Evolutionary conservation across 108 stramenopile species (phyloP).

Genomic region (Skeletonema costatum): DNA sequence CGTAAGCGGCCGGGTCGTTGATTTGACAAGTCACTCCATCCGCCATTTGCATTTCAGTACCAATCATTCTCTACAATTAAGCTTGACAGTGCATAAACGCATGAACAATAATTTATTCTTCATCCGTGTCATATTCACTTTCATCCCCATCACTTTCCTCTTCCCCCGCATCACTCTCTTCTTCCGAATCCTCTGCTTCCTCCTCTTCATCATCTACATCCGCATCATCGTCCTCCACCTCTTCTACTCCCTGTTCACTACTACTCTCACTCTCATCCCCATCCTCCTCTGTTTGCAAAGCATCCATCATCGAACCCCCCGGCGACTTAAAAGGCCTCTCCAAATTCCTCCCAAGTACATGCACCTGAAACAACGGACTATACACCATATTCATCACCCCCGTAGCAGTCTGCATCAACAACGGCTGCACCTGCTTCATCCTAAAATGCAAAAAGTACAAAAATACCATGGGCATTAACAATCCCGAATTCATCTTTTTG

Average conservation of each 20-base stretch:
- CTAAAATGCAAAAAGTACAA: constrained; percentile 86
- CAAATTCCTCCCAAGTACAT: constrained; percentile 80
- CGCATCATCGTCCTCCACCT: background rate
- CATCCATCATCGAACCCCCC: constrained; percentile 20
- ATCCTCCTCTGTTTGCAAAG: constrained; percentile 4
- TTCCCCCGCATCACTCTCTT: constrained; percentile 16
- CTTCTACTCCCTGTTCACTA: background rate
- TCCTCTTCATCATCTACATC: constrained; percentile 15
- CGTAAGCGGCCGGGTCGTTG: too few relatives aligned
- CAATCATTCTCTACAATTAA: too few relatives aligned
- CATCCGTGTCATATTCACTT: constrained; percentile 16
- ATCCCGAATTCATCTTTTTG: constrained; percentile 61
- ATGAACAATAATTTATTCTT: background rate
- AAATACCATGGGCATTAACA: constrained; percentile 73
- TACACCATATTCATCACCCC: constrained; percentile 73
- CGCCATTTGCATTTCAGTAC: too few relatives aligned
- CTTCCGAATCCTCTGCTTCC: constrained; percentile 6
- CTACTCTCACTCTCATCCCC: background rate
- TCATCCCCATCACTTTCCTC: constrained; percentile 19
- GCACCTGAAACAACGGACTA: constrained; percentile 86
- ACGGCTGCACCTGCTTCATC: constrained; percentile 81
- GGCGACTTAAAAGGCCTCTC: constrained; percentile 75
- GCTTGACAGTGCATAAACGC: too few relatives aligned
- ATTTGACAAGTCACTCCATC: too few relatives aligned
- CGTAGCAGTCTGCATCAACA: constrained; percentile 68